These are phyloP conservation scores for Teratosphaeria viscida DNA, from an alignment of 2,329 filamentous ascomycete genomes.

Conservation along the genomic window DNA sequence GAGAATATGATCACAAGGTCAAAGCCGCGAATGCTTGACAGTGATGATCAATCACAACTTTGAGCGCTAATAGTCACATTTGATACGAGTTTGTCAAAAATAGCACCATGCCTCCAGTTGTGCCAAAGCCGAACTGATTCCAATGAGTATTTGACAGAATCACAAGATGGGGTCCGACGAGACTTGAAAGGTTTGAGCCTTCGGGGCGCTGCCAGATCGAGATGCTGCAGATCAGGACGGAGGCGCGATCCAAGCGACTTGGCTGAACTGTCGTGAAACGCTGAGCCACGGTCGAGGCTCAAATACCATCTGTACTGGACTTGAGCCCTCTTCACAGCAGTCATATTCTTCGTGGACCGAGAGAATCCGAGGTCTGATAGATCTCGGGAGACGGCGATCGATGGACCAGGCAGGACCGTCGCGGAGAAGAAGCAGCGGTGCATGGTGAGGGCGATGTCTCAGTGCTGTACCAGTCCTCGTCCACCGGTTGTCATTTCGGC, in stretches of 20 bases:
- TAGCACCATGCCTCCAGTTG: neutral
- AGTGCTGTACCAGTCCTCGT: neutral
- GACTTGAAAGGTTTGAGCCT: neutral
- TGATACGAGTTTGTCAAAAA: neutral
- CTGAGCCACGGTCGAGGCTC: neutral
- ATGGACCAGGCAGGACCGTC: neutral
- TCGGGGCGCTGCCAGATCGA: neutral
- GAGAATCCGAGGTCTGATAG: neutral
- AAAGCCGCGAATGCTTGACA: too few species aligned
- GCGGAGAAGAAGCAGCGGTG: neutral
- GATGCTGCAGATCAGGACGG: neutral
- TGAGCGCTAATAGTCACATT: too few species aligned
- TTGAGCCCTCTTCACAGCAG: neutral
- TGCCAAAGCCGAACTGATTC: too few species aligned
- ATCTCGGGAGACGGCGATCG: neutral
- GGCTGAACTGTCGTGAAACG: neutral
- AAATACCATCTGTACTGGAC: neutral
- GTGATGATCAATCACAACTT: too few species aligned
- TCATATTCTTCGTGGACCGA: neutral
- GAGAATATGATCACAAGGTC: too few species aligned
- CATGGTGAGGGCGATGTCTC: neutral
- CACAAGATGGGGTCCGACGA: neutral
- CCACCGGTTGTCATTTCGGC: neutral
- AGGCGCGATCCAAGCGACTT: neutral
- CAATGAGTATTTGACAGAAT: neutral